These are phyloP conservation scores for Fusarium coicis DNA, from an alignment of 2,329 filamentous ascomycete species.

Conservation along the genomic window DNA sequence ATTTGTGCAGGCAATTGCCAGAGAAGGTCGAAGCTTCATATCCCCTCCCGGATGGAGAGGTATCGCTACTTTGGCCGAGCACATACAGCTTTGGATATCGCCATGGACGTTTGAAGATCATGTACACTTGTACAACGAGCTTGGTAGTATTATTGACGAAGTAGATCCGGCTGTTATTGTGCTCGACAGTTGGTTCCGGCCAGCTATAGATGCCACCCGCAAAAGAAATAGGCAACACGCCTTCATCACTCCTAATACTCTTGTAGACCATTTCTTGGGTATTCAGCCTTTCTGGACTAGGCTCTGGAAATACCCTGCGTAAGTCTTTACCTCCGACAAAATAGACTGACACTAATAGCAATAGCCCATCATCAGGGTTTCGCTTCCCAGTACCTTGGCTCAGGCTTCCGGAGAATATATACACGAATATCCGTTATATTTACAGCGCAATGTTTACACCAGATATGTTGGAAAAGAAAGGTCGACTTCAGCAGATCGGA, in stretches of 20 bases:
- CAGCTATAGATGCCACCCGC: constrained; percentile 1
- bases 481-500: constrained; percentile 34
- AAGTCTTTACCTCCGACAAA: neutral
- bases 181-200: constrained; percentile 2
- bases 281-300: constrained; percentile 26
- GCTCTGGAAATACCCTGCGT: constrained; percentile 41
- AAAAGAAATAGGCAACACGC: constrained; percentile 8
- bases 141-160: neutral
- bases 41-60: neutral
- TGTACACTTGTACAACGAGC: neutral
- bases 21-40: neutral
- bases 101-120: constrained; percentile 15
- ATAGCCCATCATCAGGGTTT: constrained; percentile 55
- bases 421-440: constrained; percentile 48
- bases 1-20: neutral
- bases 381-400: constrained; percentile 57
- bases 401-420: constrained; percentile 46
- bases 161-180: neutral
- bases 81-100: constrained; percentile 15
- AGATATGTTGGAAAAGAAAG: constrained; percentile 36
- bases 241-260: constrained; percentile 4
- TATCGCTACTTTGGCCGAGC: neutral
- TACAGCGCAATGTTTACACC: constrained; percentile 44
- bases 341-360: neutral
- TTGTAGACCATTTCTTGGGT: constrained; percentile 25